These are phyloP conservation scores for Phytopythium kandeliae DNA, from an alignment of 352 stramenopile genomes.

Conservation along the genomic window DNA sequence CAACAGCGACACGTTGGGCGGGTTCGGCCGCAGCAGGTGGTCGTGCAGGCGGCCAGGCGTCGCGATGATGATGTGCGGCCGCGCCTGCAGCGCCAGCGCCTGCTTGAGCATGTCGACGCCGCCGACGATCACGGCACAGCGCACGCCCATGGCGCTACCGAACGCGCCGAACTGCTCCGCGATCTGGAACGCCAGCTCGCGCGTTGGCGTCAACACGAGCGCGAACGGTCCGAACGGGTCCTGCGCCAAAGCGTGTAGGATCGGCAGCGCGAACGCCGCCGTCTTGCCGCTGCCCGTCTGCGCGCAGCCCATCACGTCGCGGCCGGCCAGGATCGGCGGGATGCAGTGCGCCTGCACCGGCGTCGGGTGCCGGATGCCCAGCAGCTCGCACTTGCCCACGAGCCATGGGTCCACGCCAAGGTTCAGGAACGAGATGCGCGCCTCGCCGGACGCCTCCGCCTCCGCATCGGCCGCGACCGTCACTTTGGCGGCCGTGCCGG, in stretches of 20 bases:
- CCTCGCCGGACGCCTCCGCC: conserved; percentile 25
- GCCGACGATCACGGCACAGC: conserved; percentile 92
- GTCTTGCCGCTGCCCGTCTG: conserved; percentile 98
- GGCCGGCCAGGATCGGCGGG: conserved; percentile 82
- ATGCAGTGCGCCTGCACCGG: conserved; percentile 90
- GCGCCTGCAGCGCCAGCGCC: conserved; percentile 78
- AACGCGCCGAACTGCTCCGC: conserved; percentile 96
- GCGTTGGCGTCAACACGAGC: conserved; percentile 94
- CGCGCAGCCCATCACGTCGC: conserved; percentile 91
- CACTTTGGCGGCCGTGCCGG: conserved; percentile 32
- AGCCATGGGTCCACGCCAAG: conserved; percentile 86
- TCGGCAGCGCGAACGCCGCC: conserved; percentile 96
- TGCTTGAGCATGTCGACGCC: conserved; percentile 95
- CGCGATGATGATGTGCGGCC: conserved; percentile 96
- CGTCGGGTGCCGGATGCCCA: conserved; percentile 86
- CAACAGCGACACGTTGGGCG: conserved; percentile 87
- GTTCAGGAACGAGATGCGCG: conserved; percentile 78
- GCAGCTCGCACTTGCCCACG: conserved; percentile 74
- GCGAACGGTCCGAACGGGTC: conserved; percentile 95
- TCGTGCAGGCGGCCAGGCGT: conserved; percentile 95
- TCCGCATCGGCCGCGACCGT: conserved; percentile 17
- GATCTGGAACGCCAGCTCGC: conserved; percentile 98
- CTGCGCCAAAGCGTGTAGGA: conserved; percentile 93
- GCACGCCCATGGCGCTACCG: conserved; percentile 87
- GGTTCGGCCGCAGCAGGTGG: conserved; percentile 88